These are phyloP conservation scores for Boechera divaricarpa DNA, from an alignment of 345 rosid species.

Conservation along the genomic window DNA sequence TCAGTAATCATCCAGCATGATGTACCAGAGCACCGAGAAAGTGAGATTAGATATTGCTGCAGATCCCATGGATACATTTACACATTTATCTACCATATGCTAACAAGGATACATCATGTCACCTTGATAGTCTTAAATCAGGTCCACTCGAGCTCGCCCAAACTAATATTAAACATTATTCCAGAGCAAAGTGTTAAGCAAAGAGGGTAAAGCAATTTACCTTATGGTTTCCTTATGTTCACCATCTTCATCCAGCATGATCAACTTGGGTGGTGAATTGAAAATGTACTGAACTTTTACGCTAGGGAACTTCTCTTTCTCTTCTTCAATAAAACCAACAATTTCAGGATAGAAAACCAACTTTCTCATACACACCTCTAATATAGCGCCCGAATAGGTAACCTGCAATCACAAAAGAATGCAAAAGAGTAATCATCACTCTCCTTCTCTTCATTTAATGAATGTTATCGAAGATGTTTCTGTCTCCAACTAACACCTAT, in stretches of 20 bases:
- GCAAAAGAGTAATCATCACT: not conserved
- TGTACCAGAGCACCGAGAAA: not conserved
- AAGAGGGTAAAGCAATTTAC: conserved; percentile 41
- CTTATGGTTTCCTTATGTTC: conserved; percentile 75
- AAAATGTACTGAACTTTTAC: conserved; percentile 76
- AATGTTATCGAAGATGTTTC: conserved; percentile 8
- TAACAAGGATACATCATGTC: not conserved
- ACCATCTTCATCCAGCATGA: conserved; percentile 80
- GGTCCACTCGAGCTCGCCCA: not conserved
- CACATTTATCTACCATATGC: not conserved
- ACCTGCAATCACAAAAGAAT: conserved; percentile 52
- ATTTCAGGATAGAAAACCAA: conserved; percentile 92
- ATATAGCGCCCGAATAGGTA: conserved; percentile 80
- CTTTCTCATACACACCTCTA: conserved; percentile 96
- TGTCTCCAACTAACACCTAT: not conserved
- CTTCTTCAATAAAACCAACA: conserved; percentile 90
- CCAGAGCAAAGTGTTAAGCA: conserved; percentile 2
- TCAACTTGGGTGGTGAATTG: conserved; percentile 96
- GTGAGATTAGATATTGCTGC: not conserved
- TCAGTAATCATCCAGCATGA: not conserved
- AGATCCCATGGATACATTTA: not conserved
- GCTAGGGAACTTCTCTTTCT: conserved; percentile 75
- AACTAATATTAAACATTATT: not conserved
- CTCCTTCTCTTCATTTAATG: not conserved
- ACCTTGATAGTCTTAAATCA: not conserved